Conservation (phyloP, 306 rosid species). For the Canavalia ensiformis region DNA sequence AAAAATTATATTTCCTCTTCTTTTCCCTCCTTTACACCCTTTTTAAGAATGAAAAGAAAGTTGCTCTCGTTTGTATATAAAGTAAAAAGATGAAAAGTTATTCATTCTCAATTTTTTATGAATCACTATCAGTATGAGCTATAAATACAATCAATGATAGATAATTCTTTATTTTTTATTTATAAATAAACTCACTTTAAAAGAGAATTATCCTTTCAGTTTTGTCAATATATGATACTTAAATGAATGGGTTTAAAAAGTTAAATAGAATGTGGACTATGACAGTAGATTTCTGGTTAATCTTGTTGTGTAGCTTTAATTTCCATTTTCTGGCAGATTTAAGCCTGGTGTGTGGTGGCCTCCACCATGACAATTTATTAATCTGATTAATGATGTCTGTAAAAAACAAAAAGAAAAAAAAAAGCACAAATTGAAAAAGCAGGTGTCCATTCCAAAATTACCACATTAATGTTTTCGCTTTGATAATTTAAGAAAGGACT, state of each 20-base stretch:
- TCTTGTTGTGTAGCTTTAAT: conserved; percentile 3
- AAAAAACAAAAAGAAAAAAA: not conserved
- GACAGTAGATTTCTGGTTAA: conserved; percentile 27
- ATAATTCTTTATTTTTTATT: too few relatives aligned
- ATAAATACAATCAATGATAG: too few relatives aligned
- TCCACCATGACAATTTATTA: not conserved
- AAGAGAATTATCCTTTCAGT: not conserved
- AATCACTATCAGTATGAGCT: too few relatives aligned
- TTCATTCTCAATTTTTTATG: too few relatives aligned
- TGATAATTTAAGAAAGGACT: not conserved
- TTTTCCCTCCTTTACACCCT: not conserved
- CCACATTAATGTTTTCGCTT: not conserved
- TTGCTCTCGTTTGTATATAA: too few relatives aligned
- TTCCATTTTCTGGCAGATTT: conserved; percentile 3
- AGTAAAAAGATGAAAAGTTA: too few relatives aligned
- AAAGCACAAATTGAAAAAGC: not conserved
- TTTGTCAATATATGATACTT: not conserved
- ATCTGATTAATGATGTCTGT: not conserved
- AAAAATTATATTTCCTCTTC: not conserved
- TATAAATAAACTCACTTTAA: too few relatives aligned
- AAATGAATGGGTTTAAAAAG: not conserved
- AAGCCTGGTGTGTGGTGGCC: conserved; percentile 5
- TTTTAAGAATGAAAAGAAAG: not conserved
- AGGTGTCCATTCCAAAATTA: not conserved
- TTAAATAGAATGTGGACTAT: conserved; percentile 11